Percentiles rank a stretch among this genome's conserved stretches.
Conservation (phyloP, 2,329 filamentous ascomycete species). For the Arachnopeziza araneosa region DNA sequence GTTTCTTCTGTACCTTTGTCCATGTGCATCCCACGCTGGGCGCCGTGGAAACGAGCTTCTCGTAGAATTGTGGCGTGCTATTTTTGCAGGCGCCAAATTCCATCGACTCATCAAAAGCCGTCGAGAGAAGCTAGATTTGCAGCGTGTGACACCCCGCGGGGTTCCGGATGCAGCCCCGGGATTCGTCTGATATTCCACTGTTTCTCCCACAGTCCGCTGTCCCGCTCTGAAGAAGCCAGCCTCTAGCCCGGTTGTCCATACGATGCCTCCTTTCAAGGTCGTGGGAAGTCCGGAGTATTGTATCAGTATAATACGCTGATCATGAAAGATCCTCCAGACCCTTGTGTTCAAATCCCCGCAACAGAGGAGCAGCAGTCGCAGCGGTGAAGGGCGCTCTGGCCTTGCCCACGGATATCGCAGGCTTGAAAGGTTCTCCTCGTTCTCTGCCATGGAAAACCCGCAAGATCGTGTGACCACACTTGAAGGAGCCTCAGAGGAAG, state of each 20-base stretch:
- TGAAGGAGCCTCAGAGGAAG: not conserved
- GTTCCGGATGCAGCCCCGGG: not conserved
- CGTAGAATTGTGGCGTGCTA: not conserved
- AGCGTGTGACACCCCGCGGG: not conserved
- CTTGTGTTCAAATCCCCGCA: not conserved
- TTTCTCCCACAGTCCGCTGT: not conserved
- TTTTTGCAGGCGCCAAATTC: not conserved
- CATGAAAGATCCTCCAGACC: not conserved
- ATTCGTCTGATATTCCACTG: not conserved
- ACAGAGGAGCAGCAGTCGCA: not conserved
- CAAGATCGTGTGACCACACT: not conserved
- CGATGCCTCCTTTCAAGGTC: not conserved
- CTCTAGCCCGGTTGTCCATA: not conserved
- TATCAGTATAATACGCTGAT: not conserved
- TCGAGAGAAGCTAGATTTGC: not conserved
- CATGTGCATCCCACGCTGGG: not conserved
- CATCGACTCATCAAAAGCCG: not conserved
- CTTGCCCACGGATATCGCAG: not conserved
- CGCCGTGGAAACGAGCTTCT: not conserved
- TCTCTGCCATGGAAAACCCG: not conserved
- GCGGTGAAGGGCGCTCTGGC: not conserved
- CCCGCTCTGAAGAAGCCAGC: not conserved
- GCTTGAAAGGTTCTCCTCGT: not conserved
- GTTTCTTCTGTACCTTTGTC: not conserved
- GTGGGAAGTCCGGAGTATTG: not conserved